Evolutionary conservation across 257 asterid species (phyloP), one percentile per base, ranked within the genome.

Genomic region (Lavandula angustifolia): DNA sequence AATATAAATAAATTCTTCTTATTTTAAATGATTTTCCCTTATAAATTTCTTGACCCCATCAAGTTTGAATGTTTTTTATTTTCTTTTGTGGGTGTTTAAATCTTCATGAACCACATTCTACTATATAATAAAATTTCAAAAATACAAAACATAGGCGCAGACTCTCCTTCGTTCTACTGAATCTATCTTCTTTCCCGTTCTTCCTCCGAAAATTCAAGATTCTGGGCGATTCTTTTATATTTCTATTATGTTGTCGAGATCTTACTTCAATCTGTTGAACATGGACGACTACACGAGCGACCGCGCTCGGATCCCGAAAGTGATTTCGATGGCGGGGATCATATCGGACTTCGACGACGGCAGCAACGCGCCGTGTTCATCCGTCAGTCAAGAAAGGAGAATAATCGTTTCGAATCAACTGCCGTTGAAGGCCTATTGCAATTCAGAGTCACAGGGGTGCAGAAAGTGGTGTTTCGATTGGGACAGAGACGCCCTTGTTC

Each of bases 371-470:
- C 66, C 53, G 11, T 41, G 60, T 38, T 72, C 77, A 29, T 64
- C 79, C 5, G 75, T 27, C 44, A 73, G 12, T 74, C 84, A 67
- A 34, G 80, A 75, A 33, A 65, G 95, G 66, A 66, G 81, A 62
- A 72, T 91, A 48, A 75, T 91, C 54, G 97, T 91, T 11, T 80
- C 96, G 4, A 91, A 87, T 53, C 92, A 82, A 74, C 80, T 91
- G 11, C 97, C 97, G 16, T 12, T 91, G 7, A 81, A 77, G 74
- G 87, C 87, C 7, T 35, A 12, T 13, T 58, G 40, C 54, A 71
- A 31, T 11, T 76, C 94, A 3, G 58, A 72, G 27, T 1, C 46
- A 3, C 73, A 64, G 9, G 66, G 62, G 54, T 44, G 9, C 17
- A 13, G 56, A 0, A 79, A 81, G 47, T 91, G 95, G 96, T 35